Conservation (phyloP, 108 stramenopile genomes). For the Cyclotella choctawhatcheeana region DNA sequence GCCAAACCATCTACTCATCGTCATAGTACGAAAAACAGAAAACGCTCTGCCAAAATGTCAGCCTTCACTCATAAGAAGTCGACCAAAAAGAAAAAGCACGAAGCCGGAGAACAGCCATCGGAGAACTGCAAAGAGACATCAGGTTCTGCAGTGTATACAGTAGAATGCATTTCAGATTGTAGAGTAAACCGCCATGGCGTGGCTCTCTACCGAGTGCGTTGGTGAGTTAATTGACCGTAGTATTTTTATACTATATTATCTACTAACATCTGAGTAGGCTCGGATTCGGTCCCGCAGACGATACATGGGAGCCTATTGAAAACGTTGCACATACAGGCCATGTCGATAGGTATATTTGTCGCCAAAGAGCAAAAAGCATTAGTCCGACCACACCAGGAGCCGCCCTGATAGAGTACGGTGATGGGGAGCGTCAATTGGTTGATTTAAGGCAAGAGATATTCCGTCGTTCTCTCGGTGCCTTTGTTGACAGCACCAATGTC, state of each 20-base stretch:
- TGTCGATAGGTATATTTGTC: conserved; percentile 40
- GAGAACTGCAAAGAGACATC: not conserved
- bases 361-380: conserved; percentile 17
- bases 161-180: not conserved
- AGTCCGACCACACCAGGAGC: conserved; percentile 23
- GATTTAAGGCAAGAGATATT: conserved; percentile 42
- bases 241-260: no score
- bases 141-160: not conserved
- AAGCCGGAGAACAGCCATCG: not conserved
- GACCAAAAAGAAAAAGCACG: no score
- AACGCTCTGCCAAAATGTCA: no score
- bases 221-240: no score
- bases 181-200: not conserved
- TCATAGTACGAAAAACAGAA: no score
- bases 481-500: not conserved
- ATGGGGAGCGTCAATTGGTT: conserved; percentile 37
- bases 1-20: no score
- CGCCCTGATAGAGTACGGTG: conserved; percentile 47
- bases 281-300: conserved; percentile 34
- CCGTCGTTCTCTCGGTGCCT: conserved; percentile 16
- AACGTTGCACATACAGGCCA: conserved; percentile 42
- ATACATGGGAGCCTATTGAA: conserved; percentile 44
- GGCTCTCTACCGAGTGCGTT: no score
- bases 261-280: no score
- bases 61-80: no score